phyloP scores from a whole-genome alignment of 768 basidiomycete species.

The Dendrothele bispora region DNA sequence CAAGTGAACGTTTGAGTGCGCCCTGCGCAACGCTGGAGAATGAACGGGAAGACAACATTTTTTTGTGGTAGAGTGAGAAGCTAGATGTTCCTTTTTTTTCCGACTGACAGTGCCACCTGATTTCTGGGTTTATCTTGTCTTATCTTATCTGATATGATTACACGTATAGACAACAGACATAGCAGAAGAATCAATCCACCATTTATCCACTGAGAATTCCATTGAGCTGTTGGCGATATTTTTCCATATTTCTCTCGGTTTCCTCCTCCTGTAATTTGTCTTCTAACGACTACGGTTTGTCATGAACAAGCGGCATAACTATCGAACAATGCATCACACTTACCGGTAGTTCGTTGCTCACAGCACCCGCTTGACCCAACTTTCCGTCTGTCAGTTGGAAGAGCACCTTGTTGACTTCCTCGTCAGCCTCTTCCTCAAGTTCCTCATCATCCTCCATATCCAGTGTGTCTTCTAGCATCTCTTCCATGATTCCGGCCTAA shows the following conservation, averaged over 20 bases:
- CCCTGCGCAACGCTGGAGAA: conserved; percentile 56
- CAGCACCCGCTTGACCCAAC: conserved; percentile 81
- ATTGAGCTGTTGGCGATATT: conserved; percentile 86
- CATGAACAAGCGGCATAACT: conserved; percentile 6
- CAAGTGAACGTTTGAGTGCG: conserved; percentile 49
- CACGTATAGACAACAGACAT: not conserved
- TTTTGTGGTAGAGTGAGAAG: conserved; percentile 11
- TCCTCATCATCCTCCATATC: conserved; percentile 94
- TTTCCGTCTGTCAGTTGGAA: conserved; percentile 96
- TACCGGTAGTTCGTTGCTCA: conserved; percentile 74
- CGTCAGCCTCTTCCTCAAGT: conserved; percentile 94
- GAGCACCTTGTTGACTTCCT: conserved; percentile 94
- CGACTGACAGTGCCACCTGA: not conserved
- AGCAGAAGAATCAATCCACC: not conserved
- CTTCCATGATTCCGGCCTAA: conserved; percentile 95
- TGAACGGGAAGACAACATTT: conserved; percentile 63
- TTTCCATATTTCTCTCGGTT: conserved; percentile 85
- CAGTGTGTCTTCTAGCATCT: conserved; percentile 94
- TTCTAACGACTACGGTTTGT: conserved; percentile 49
- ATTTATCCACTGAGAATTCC: conserved; percentile 72
- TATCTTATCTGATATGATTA: not conserved
- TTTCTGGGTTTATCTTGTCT: not conserved
- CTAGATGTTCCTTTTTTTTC: not conserved
- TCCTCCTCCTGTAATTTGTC: conserved; percentile 75
- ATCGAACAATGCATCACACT: conserved; percentile 27